Evolutionary conservation across 2,329 filamentous ascomycete species (phyloP), one percentile per base, ranked within the genome.

Genomic region (Alternaria sp.): DNA sequence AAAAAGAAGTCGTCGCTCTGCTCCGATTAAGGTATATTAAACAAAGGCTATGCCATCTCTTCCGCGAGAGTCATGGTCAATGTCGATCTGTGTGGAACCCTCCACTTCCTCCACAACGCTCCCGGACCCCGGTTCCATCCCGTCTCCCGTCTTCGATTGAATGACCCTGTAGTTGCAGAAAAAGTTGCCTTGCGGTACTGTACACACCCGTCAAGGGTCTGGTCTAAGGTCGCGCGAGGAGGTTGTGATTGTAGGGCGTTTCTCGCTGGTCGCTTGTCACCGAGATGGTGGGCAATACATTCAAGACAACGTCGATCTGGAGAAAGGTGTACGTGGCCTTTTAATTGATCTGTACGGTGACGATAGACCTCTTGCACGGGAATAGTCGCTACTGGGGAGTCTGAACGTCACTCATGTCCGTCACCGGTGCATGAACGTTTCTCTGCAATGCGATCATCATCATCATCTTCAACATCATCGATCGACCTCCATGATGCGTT

Each of bases 31-130:
- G 25, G 28, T 14, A 22, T 12, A 22, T 48, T 55, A 27, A 18
- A 54, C 38, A 49, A 20, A 22, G 10, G 34, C 41, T 45, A 41
- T 59, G 34, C 46, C 41, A 41, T 16, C 38, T 10, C 14, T 8
- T n/a, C 43, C 32, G 30, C 27, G 34, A 11, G 54, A 27, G n/a
- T 25, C 34, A 45, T 52, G 16, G 56, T 54, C 41, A 40, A 59
- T 59, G 40, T 43, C 12, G 50, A 22, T 53, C 38, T 22, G 18
- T 11, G 38, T 41, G 38, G 18, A 22, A 12, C 18, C 5, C 18
- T 12, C 30, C 20, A 43, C 7, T 18, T 27, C 25, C 34, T 40
- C 22, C 41, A 40, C 50, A 18, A 54, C 32, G n/a, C 18, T 16
- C 30, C 20, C 20, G 32, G 16, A 9, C 3, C 22, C 22, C 36